phyloP scores from a whole-genome alignment of 192 early-diverging fungal genomes.

The Neocallimastix lanati region DNA sequence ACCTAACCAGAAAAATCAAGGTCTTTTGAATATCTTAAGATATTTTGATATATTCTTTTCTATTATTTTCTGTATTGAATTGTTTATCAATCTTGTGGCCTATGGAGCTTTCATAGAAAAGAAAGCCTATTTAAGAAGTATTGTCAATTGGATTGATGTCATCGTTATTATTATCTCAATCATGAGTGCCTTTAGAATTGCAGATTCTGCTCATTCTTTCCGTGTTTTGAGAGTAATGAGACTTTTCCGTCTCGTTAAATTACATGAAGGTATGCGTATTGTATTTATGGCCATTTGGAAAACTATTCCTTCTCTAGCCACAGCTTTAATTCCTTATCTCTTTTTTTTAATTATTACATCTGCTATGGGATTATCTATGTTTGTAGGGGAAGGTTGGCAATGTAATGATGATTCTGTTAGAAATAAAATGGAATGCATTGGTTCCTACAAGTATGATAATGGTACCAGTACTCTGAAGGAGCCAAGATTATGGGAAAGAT shows the following conservation, averaged over 20 bases:
- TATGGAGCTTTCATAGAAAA: background rate
- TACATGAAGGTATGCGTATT: background rate
- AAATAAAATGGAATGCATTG: background rate
- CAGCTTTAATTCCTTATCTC: background rate
- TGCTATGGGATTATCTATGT: background rate
- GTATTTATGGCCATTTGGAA: background rate
- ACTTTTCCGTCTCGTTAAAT: background rate
- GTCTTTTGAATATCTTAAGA: background rate
- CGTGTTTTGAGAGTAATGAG: background rate
- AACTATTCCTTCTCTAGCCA: background rate
- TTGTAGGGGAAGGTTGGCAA: background rate
- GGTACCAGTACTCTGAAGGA: background rate
- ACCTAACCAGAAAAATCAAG: background rate
- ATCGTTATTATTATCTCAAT: background rate
- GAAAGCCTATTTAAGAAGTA: background rate
- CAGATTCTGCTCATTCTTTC: background rate
- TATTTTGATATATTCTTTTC: background rate
- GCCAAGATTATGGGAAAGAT: background rate
- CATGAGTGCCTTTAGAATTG: background rate
- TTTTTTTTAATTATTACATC: background rate
- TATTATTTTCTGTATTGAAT: background rate
- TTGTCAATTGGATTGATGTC: background rate
- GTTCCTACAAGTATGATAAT: background rate
- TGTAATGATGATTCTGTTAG: background rate
- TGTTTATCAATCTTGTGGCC: background rate